Percentiles rank a stretch among this genome's conserved stretches.
These are phyloP conservation scores for Parafenestella ontariensis DNA, from an alignment of 2,329 filamentous ascomycete species.

Conservation along the genomic window DNA sequence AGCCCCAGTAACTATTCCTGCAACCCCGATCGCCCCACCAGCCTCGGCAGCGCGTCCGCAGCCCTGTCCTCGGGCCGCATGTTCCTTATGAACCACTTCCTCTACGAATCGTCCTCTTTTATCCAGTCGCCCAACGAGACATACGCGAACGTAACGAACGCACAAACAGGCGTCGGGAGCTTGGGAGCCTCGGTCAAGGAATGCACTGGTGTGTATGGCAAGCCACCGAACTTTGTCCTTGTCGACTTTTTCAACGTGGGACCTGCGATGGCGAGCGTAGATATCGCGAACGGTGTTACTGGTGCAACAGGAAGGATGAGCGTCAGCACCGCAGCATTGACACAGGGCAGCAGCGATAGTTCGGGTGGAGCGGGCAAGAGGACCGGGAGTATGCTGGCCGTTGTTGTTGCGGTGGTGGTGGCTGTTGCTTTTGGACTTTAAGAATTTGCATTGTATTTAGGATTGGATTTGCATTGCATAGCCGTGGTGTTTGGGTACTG, in stretches of 20 bases:
- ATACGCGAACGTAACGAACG: conserved; percentile 70
- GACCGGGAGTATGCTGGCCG: conserved; percentile 34
- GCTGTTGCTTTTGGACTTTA: conserved; percentile 37
- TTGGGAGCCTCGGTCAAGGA: conserved; percentile 45
- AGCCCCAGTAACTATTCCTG: conserved; percentile 73
- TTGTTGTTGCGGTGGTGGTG: conserved; percentile 39
- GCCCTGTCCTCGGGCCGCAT: conserved; percentile 68
- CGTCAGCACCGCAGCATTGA: conserved; percentile 27
- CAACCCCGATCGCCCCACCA: conserved; percentile 69
- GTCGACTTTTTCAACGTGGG: conserved; percentile 83
- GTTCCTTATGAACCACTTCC: conserved; percentile 82
- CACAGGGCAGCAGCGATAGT: conserved; percentile 13
- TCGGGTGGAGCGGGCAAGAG: conserved; percentile 22
- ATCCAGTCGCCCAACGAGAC: conserved; percentile 53
- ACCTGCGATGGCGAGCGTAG: conserved; percentile 72
- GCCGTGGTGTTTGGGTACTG: conserved; percentile 25
- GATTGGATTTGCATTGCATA: conserved; percentile 15
- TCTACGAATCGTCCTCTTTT: conserved; percentile 63
- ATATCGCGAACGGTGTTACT: conserved; percentile 70
- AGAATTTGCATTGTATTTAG: neutral
- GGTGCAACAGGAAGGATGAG: conserved; percentile 31
- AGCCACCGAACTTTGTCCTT: conserved; percentile 73
- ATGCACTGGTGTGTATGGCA: conserved; percentile 67
- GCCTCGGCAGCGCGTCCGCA: conserved; percentile 51
- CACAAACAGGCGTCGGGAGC: conserved; percentile 63